Evolutionary conservation across 495 filamentous ascomycete species (phyloP).

Genomic region (Lichenothelia convexa): DNA sequence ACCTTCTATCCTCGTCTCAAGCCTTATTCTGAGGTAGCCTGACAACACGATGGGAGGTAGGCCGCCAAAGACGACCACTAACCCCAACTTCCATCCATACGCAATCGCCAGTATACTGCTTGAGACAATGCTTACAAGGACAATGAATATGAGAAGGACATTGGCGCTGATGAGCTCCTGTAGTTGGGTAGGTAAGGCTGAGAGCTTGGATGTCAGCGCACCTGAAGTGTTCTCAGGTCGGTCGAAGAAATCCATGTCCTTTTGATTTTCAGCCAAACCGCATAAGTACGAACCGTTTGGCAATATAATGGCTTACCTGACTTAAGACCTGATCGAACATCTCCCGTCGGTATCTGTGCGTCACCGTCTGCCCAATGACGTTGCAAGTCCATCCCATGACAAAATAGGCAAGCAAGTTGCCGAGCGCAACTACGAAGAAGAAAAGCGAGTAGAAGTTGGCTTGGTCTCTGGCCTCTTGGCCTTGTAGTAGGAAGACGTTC

Average conservation of each 20-base stretch:
- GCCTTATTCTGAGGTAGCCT: slow-evolving; percentile 32
- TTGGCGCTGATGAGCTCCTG: slow-evolving; percentile 5
- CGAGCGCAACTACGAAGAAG: slow-evolving; percentile 2
- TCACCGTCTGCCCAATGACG: slow-evolving; percentile 16
- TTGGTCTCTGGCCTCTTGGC: background rate
- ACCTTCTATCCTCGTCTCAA: slow-evolving; percentile 34
- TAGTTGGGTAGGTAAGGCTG: slow-evolving; percentile 3
- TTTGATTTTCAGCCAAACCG: background rate
- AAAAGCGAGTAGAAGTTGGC: background rate
- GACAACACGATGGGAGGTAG: slow-evolving; percentile 21
- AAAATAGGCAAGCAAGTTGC: slow-evolving; percentile 19
- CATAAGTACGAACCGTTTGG: background rate
- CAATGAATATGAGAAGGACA: slow-evolving; percentile 3
- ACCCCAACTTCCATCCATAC: slow-evolving; percentile 6
- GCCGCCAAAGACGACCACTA: slow-evolving; percentile 2
- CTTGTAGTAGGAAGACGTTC: background rate
- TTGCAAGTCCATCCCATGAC: slow-evolving; percentile 14
- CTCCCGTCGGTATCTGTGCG: slow-evolving; percentile 33
- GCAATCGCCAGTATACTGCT: slow-evolving; percentile 4
- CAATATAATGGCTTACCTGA: background rate
- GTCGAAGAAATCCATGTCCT: slow-evolving; percentile 8
- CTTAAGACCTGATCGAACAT: slow-evolving; percentile 29
- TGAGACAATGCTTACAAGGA: slow-evolving; percentile 4
- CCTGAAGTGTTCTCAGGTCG: slow-evolving; percentile 5
- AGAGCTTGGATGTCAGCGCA: slow-evolving; percentile 4